Base-by-base conservation (phyloP, 139 green algal genomes). In the Spirogloea muscicola region DNA sequence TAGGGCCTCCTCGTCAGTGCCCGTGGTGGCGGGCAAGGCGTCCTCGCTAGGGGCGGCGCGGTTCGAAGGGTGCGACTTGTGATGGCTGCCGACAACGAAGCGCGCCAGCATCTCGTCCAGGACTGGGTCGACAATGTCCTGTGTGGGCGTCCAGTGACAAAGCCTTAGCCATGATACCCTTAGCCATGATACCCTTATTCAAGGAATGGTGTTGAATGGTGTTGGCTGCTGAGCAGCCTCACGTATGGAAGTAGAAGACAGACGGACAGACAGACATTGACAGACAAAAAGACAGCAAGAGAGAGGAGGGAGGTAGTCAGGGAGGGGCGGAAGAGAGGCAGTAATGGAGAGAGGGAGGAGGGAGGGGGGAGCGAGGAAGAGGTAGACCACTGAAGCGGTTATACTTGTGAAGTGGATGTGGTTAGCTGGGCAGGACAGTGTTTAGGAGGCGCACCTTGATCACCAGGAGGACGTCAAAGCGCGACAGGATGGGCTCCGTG, bases 401-500 rank as follows among this genome's bases (percentile, higher is more conserved):
- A 31, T 55, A n/a, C n/a, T n/a, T n/a, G n/a, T n/a, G n/a, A n/a
- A n/a, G n/a, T n/a, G n/a, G n/a, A n/a, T n/a, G n/a, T n/a, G n/a
- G n/a, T n/a, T n/a, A n/a, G n/a, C n/a, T n/a, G n/a, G n/a, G n/a
- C n/a, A n/a, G n/a, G n/a, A n/a, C n/a, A n/a, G n/a, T n/a, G n/a
- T n/a, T n/a, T n/a, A n/a, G n/a, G n/a, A 55, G n/a, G 29, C 57
- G n/a, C 55, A 82, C 74, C 58, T 90, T 89, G 27, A 99, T 89
- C 36, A 99, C 94, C 68, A 92, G 96, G 49, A 98, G 86, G 33
- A 95, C 84, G 84, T 99, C 94, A 40, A 85, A 96, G 82, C 93
- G 85, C 1, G 94, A 98, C 69, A 98, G 80, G 74, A 99, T 98
- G 65, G 94, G 94, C 76, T 99, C 94, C 0, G 88, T 90, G 38